Percentiles rank a stretch among this genome's conserved stretches.
These are phyloP conservation scores for Phytophthora chlamydospora DNA, from an alignment of 352 stramenopile species.

Conservation along the genomic window DNA sequence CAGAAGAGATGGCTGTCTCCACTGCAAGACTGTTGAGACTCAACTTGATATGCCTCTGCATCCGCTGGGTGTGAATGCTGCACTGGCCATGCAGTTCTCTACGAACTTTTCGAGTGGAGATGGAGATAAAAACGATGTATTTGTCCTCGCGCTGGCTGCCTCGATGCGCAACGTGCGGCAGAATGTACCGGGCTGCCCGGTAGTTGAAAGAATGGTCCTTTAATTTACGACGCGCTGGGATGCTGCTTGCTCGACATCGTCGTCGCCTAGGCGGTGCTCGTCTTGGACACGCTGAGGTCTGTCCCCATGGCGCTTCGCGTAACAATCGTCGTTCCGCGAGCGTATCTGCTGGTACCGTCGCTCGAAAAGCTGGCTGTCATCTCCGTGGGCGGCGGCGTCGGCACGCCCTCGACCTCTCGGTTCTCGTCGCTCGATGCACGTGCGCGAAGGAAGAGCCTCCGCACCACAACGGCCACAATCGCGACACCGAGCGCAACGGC, in stretches of 20 bases:
- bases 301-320: conserved; percentile 10
- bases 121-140: too few relatives aligned
- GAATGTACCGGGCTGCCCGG: background rate
- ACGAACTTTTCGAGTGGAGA: too few relatives aligned
- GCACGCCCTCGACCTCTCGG: conserved; percentile 37
- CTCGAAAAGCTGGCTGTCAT: conserved; percentile 21
- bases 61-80: too few relatives aligned
- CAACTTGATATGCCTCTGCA: too few relatives aligned
- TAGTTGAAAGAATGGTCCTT: background rate
- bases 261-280: conserved; percentile 10
- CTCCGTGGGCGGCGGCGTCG: conserved; percentile 22
- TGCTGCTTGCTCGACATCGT: background rate
- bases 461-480: conserved; percentile 58
- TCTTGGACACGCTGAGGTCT: conserved; percentile 10
- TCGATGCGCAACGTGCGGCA: too few relatives aligned
- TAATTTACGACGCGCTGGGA: background rate
- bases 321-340: conserved; percentile 5
- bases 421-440: conserved; percentile 48
- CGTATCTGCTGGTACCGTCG: conserved; percentile 4
- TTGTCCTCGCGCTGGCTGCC: too few relatives aligned
- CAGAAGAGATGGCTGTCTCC: background rate
- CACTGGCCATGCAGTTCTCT: too few relatives aligned
- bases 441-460: conserved; percentile 62
- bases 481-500: conserved; percentile 59
- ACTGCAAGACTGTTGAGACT: too few relatives aligned